Conservation (phyloP, 768 basidiomycete genomes). For the Trametes cubensis region DNA sequence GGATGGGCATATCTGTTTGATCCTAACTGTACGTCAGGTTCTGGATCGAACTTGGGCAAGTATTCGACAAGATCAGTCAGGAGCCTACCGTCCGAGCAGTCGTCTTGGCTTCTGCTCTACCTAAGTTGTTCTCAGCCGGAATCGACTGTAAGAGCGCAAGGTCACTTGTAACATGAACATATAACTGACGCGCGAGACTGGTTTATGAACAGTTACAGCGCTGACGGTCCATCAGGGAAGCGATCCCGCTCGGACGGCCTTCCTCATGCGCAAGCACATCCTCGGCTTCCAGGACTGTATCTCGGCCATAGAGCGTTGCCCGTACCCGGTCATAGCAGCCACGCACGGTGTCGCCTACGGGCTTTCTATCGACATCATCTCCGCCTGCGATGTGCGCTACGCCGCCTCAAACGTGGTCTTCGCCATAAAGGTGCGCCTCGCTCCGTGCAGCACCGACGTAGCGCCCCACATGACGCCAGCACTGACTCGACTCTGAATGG, state of each 20-base stretch:
- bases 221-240: slow-evolving; percentile 29
- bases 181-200: neutral
- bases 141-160: slow-evolving; percentile 61
- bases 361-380: slow-evolving; percentile 75
- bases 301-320: slow-evolving; percentile 63
- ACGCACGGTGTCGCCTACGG: slow-evolving; percentile 77
- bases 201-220: neutral
- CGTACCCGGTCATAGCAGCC: slow-evolving; percentile 83
- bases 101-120: slow-evolving; percentile 70
- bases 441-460: neutral
- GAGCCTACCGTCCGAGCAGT: slow-evolving; percentile 67
- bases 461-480: neutral
- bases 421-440: slow-evolving; percentile 64
- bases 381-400: slow-evolving; percentile 78
- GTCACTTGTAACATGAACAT: neutral
- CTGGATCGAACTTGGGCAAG: slow-evolving; percentile 68
- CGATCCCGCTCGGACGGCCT: slow-evolving; percentile 58
- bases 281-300: slow-evolving; percentile 72
- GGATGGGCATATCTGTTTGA: no score
- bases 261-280: slow-evolving; percentile 51
- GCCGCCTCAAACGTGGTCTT: slow-evolving; percentile 65
- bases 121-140: slow-evolving; percentile 82
- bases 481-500: neutral
- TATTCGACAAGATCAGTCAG: slow-evolving; percentile 57
- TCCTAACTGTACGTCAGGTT: slow-evolving; percentile 51